Evolutionary conservation across 495 filamentous ascomycete genomes (phyloP), one percentile per base, ranked within the genome.

Genomic region (Aspergillus campestris): DNA sequence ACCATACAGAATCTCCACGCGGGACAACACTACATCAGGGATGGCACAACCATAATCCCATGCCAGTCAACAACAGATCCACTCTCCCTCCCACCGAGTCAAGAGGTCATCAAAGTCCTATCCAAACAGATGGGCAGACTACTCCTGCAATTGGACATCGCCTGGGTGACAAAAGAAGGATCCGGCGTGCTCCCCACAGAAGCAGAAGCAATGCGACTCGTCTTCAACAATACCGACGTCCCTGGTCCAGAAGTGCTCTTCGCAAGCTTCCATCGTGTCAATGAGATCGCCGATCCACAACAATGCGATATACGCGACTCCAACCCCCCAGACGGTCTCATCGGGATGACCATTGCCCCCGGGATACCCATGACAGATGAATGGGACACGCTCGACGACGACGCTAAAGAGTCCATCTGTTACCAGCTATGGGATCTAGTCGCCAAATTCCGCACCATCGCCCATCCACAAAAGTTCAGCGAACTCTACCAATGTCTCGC

Each of bases 381-480:
- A 37, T 70, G 65, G 61, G 56, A 61, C 39, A 47, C 15, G 27
- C 46, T 68, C 14, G 60, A 63, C 41, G 50, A 57, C 0, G 15
- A 45, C 8, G 29, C 31, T 33, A 70, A 67, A 41, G 48, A 55
- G 32, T 61, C 47, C 39, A 40, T 65, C 8, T 69, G 66, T 48
- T 47, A 14, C 34, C 58, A 67, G 47, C 47, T 57, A 5, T 69
- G 60, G 61, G 45, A 55, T 32, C 34, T 68, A 4, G 56, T 68
- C 30, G 50, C 53, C 9, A 44, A 61, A 46, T 50, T 65, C 33
- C 61, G 53, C 11, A 32, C 45, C 7, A 60, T 65, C 27, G 53
- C 56, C 31, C 52, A 29, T 27, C 59, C 60, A 42, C 13, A 46
- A 29, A 38, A 59, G 38, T n/a, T 61, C 11, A 31, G 51, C 1